Conservation (phyloP, 768 basidiomycete species). For the Tylopilus vinaceipallidus region DNA sequence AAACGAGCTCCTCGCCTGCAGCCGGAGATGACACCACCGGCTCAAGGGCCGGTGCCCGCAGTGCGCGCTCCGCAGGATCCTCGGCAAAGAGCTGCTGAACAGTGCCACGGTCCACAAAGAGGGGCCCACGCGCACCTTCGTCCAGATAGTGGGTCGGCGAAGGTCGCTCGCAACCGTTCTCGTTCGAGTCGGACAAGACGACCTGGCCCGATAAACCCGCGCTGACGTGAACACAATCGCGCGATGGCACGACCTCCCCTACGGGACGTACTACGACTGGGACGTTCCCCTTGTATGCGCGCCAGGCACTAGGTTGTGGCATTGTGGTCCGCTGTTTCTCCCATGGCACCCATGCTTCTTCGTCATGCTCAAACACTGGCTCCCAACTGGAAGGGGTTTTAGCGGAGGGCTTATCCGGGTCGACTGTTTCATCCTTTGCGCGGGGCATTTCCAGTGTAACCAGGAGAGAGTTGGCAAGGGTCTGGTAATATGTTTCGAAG, state of each 20-base stretch:
- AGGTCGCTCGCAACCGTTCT: background rate
- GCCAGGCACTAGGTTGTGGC: no score
- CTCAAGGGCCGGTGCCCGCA: conserved; percentile 6
- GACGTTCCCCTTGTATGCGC: background rate
- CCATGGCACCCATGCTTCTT: conserved; percentile 23
- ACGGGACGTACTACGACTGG: conserved; percentile 4
- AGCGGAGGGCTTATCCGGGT: conserved; percentile 4
- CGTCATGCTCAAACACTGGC: conserved; percentile 16
- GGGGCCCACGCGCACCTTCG: conserved; percentile 15
- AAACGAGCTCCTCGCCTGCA: conserved; percentile 15
- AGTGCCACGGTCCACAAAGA: conserved; percentile 13
- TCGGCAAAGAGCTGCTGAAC: conserved; percentile 1
- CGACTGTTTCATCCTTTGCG: background rate
- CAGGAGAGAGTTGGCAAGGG: conserved; percentile 4
- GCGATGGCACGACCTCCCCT: background rate
- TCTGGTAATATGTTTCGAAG: conserved; percentile 16
- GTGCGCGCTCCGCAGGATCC: conserved; percentile 3
- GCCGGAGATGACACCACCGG: conserved; percentile 7
- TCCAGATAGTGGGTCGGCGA: conserved; percentile 19
- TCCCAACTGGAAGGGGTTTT: no score
- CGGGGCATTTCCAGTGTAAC: background rate
- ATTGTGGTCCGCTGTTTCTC: no score
- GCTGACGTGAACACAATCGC: background rate
- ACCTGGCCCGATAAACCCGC: conserved; percentile 1
- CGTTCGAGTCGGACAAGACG: background rate